Base-by-base conservation (phyloP, 23 red algal genomes). In the Gracilaria gracilis region DNA sequence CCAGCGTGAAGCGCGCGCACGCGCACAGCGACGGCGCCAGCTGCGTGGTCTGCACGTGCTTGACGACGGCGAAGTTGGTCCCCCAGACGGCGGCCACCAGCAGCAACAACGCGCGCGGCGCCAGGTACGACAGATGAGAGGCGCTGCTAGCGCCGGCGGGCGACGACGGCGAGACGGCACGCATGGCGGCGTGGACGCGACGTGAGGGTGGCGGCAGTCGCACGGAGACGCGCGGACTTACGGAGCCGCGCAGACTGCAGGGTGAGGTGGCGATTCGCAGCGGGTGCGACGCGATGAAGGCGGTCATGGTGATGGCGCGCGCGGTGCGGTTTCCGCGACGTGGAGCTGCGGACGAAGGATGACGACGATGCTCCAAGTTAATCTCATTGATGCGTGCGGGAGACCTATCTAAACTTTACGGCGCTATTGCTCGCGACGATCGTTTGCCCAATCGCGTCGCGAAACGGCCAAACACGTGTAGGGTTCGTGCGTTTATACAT, bases 21-120 rank as follows among this genome's bases (percentile, higher is more conserved):
- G 87, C 91, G 49, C 59, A 76, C 17, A 87, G 57, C 1, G 91
- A 73, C 19, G 80, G 72, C 3, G 87, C 47, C 5, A 88, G 58
- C 17, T 32, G n/a, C 0, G 82, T 50, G 66, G 82, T 37, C 47
- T 93, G 85, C 51, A 94, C 65, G 66, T 93, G 64, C 33, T 98
- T 98, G 59, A 98, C 95, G 40, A 83, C 75, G 54, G 83, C 74
- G 38, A 98, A 98, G 31, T 98, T 98, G 32, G 95, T 94, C 13
- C 90, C 90, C 91, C 90, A 98, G 42, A 94, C 54, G n/a, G 86
- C 95, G 32, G 95, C 95, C 36, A 98, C 91, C 11, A 90, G 72
- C 21, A 98, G 81, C 34, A 86, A 23, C 36, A 94, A 35, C 24
- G 50, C 78, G 65, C 95, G 91, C 31, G 95, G 95, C 90, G 79